Conservation (phyloP, 1,139 yeast species). For the Yamadazyma atlantica region DNA sequence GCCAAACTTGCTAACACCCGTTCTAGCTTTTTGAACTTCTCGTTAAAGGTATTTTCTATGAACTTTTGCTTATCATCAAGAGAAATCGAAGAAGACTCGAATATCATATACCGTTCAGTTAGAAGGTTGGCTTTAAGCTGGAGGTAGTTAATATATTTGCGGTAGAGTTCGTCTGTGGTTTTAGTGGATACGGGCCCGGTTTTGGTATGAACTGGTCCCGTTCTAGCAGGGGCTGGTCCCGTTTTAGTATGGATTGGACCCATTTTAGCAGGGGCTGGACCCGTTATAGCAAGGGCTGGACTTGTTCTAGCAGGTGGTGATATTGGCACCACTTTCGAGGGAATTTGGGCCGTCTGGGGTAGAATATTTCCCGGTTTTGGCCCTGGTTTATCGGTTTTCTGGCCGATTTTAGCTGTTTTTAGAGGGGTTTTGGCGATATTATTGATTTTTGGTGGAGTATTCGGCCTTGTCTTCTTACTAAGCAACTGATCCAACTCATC, state of each 20-base stretch:
- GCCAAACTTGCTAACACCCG: slow-evolving; percentile 3
- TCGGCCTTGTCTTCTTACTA: slow-evolving; percentile 1
- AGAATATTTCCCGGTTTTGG: too few species aligned
- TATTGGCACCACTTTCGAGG: too few species aligned
- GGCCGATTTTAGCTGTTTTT: too few species aligned
- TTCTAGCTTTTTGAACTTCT: slow-evolving; percentile 16
- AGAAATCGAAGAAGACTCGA: slow-evolving; percentile 38
- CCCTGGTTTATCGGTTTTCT: too few species aligned
- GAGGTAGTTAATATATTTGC: slow-evolving; percentile 13
- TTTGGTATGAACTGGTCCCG: background rate
- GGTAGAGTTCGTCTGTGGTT: slow-evolving; percentile 7
- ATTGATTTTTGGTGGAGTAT: too few species aligned
- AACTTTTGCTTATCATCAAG: slow-evolving; percentile 32
- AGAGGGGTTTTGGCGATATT: too few species aligned
- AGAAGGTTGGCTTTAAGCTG: slow-evolving; percentile 23
- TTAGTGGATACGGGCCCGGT: background rate
- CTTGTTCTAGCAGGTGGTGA: too few species aligned
- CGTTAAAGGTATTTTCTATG: slow-evolving; percentile 21
- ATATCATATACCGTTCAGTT: slow-evolving; percentile 25
- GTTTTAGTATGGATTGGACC: background rate
- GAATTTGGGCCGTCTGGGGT: too few species aligned
- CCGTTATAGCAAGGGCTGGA: too few species aligned
- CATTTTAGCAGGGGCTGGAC: too few species aligned
- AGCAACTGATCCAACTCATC: slow-evolving; percentile 11
- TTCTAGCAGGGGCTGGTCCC: background rate